A percentile compares a stretch with the other conserved stretches of the same genome.
These are phyloP conservation scores for Paxillus involutus DNA, from an alignment of 768 basidiomycete species.

Conservation along the genomic window DNA sequence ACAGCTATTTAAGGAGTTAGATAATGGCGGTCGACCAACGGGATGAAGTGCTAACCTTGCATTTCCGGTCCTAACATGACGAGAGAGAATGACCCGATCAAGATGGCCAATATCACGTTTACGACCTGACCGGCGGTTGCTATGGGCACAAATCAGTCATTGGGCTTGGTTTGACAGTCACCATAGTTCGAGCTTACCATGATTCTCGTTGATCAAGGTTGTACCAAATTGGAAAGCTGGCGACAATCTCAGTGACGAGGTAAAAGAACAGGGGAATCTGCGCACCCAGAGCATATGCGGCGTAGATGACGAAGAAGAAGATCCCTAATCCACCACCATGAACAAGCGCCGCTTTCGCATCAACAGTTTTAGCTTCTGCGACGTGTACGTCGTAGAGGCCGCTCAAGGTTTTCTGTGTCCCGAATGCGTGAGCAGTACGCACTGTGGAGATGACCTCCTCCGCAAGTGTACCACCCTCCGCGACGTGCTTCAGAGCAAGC, in stretches of 20 bases:
- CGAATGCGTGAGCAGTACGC: slow-evolving; percentile 92
- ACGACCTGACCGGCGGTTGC: slow-evolving; percentile 74
- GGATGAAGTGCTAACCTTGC: slow-evolving; percentile 52
- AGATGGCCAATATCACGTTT: slow-evolving; percentile 80
- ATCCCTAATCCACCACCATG: slow-evolving; percentile 61
- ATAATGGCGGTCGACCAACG: background rate
- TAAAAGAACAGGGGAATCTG: background rate
- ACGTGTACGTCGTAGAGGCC: slow-evolving; percentile 66
- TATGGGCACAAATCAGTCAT: slow-evolving; percentile 22
- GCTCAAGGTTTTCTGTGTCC: slow-evolving; percentile 66
- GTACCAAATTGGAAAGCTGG: slow-evolving; percentile 88
- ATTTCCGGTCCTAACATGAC: slow-evolving; percentile 85
- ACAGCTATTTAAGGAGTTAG: slow-evolving; percentile 49
- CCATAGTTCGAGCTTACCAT: slow-evolving; percentile 38
- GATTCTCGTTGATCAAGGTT: slow-evolving; percentile 66
- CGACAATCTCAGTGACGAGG: slow-evolving; percentile 1
- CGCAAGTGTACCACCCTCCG: slow-evolving; percentile 78
- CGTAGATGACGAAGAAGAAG: slow-evolving; percentile 86
- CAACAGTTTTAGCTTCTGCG: slow-evolving; percentile 47
- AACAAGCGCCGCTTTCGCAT: slow-evolving; percentile 60
- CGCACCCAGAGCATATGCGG: slow-evolving; percentile 67
- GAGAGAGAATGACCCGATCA: slow-evolving; percentile 90
- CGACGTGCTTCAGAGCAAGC: slow-evolving; percentile 69
- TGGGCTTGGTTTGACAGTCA: background rate
- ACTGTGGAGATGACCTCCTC: slow-evolving; percentile 93